phyloP scores from a whole-genome alignment of 495 filamentous ascomycete species.

The Aspergillus panamensis region DNA sequence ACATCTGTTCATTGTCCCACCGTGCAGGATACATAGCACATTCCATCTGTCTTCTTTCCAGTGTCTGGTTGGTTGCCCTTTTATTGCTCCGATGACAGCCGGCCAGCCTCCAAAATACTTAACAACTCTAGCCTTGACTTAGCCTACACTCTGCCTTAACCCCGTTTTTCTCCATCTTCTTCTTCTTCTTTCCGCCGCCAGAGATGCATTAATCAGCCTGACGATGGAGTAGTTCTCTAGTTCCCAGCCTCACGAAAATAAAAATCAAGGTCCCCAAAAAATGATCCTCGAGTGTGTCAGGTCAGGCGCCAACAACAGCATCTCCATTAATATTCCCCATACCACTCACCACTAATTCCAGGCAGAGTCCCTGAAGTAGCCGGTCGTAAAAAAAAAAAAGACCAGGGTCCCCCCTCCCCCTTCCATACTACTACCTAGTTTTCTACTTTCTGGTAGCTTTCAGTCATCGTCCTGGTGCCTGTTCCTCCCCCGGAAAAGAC shows the following conservation, averaged over 20 bases:
- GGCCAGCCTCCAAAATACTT: background rate
- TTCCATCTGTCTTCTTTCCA: background rate
- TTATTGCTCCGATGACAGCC: background rate
- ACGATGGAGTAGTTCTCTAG: background rate
- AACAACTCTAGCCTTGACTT: background rate
- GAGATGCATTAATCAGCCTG: no score
- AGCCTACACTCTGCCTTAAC: background rate
- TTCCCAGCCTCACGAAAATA: background rate
- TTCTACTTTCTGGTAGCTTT: no score
- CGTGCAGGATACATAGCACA: background rate
- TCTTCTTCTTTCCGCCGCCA: no score
- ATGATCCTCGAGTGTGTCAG: conserved; percentile 2
- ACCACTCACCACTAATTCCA: background rate
- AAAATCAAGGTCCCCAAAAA: background rate
- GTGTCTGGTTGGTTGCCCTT: background rate
- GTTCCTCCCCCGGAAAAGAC: background rate
- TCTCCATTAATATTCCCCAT: background rate
- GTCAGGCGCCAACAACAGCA: background rate
- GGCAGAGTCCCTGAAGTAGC: background rate
- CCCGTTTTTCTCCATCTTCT: no score
- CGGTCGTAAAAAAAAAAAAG: background rate
- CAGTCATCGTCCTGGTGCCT: background rate
- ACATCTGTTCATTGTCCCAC: conserved; percentile 1
- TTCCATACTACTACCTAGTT: no score
- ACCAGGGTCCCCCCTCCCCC: background rate